These are phyloP conservation scores for Meyerozyma carpophila DNA, from an alignment of 1,139 yeast species.

Conservation along the genomic window DNA sequence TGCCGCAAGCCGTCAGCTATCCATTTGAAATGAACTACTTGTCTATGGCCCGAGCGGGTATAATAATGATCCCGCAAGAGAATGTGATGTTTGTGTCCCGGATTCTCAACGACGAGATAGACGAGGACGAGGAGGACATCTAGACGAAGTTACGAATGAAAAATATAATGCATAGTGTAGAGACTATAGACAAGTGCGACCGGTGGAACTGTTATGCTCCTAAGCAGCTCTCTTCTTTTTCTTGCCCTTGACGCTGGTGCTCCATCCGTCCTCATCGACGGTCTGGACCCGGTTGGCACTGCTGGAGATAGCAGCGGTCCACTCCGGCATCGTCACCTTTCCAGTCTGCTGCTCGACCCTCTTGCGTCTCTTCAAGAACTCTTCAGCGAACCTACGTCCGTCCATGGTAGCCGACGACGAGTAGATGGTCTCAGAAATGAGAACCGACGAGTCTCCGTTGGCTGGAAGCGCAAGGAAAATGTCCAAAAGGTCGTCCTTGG, in stretches of 20 bases:
- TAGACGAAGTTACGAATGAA: neutral
- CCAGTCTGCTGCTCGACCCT: constrained; percentile 59
- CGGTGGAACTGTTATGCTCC: neutral
- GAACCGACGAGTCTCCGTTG: constrained; percentile 63
- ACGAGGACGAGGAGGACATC: neutral
- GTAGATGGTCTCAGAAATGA: constrained; percentile 89
- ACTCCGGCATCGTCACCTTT: constrained; percentile 29
- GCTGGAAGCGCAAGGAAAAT: constrained; percentile 78
- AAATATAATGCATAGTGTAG: neutral
- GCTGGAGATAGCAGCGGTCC: constrained; percentile 59
- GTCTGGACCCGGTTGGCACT: constrained; percentile 42
- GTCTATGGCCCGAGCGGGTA: constrained; percentile 58
- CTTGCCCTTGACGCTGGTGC: constrained; percentile 33
- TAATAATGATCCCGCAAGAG: constrained; percentile 56
- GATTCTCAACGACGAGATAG: constrained; percentile 1
- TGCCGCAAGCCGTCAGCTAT: constrained; percentile 11
- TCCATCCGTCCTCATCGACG: constrained; percentile 76
- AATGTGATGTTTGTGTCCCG: constrained; percentile 24
- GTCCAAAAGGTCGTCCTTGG: constrained; percentile 69
- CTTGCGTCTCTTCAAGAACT: constrained; percentile 74
- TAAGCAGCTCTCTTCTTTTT: constrained; percentile 19
- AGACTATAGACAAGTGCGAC: too few relatives aligned
- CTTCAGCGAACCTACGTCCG: constrained; percentile 90
- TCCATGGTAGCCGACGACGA: constrained; percentile 90
- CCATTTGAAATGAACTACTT: constrained; percentile 54